These are phyloP conservation scores for Trichoderma polysporum DNA, from an alignment of 2,329 filamentous ascomycete genomes.

Conservation along the genomic window DNA sequence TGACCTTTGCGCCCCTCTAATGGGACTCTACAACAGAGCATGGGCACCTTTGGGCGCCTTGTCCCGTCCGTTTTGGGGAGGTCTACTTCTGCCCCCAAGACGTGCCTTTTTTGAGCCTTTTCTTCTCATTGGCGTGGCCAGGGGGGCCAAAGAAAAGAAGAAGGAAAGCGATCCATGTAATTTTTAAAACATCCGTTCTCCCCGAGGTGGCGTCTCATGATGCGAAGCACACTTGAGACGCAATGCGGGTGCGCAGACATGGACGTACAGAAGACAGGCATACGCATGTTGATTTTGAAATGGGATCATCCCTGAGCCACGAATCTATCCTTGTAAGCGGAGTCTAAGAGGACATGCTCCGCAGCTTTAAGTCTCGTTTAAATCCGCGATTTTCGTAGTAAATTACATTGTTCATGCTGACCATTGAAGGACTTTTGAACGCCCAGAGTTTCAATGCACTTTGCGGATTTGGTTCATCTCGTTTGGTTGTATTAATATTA, in stretches of 20 bases:
- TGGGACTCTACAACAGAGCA: not conserved
- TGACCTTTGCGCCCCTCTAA: conserved; percentile 2
- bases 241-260: conserved; percentile 4
- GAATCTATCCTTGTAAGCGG: not conserved
- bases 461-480: conserved; percentile 12
- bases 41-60: not conserved
- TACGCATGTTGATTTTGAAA: not conserved
- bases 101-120: not conserved
- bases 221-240: conserved; percentile 17
- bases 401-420: not conserved
- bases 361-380: not conserved
- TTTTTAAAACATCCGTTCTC: not conserved
- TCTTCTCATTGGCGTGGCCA: not conserved
- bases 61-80: not conserved
- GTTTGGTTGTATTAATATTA: not conserved
- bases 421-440: not conserved
- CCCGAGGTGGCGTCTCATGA: conserved; percentile 2
- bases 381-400: not conserved
- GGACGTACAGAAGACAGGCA: not conserved
- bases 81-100: not conserved
- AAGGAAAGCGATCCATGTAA: not conserved
- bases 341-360: not conserved
- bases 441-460: not conserved
- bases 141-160: not conserved
- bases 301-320: not conserved